Conservation (phyloP, 495 filamentous ascomycete genomes). For the Tuber magnatum region DNA sequence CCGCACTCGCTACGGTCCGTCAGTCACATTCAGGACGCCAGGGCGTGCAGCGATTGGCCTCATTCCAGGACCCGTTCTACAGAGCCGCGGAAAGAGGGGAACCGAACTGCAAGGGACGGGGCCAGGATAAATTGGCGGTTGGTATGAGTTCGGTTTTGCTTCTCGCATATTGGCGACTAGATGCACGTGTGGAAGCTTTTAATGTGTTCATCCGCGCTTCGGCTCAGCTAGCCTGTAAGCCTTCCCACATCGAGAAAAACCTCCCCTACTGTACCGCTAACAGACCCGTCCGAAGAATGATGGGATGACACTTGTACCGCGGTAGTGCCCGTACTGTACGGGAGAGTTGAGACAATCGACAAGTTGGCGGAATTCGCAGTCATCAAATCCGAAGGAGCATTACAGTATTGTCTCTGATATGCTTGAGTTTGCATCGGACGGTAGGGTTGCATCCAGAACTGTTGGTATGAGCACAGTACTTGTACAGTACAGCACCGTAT, state of each 20-base stretch:
- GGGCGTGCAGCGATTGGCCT: background rate
- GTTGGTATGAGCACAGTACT: no score
- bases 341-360: no score
- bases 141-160: background rate
- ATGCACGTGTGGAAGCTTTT: background rate
- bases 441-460: no score
- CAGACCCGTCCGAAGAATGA: no score
- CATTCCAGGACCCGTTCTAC: background rate
- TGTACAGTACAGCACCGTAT: no score
- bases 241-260: background rate
- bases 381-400: no score
- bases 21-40: background rate
- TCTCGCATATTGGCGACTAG: background rate
- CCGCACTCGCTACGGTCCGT: background rate
- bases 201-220: background rate
- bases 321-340: no score
- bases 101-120: background rate
- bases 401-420: no score
- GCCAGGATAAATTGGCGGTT: background rate
- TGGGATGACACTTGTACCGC: no score
- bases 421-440: no score
- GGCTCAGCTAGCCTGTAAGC: background rate
- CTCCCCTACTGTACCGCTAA: no score
- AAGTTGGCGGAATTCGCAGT: no score
- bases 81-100: background rate